Evolutionary conservation across 352 stramenopile species (phyloP).

Genomic region (Elongisporangium undulatum): DNA sequence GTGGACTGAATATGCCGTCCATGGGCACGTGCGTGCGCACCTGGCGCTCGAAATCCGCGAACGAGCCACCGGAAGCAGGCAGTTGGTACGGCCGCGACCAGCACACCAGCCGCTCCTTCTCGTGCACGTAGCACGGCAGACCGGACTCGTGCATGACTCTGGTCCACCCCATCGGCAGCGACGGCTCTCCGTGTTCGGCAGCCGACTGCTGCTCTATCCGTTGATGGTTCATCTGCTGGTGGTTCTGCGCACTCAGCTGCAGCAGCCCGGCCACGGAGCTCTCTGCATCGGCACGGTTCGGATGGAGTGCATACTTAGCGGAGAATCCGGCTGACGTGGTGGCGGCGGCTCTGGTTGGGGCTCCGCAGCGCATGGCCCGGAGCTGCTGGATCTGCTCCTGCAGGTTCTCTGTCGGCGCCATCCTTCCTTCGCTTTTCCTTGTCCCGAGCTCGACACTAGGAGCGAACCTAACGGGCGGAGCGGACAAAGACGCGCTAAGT

Average conservation of each 20-base stretch:
- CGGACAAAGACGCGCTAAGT: constrained; percentile 3
- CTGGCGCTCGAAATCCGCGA: constrained; percentile 29
- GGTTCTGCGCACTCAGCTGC: constrained; percentile 29
- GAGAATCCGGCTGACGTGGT: neutral
- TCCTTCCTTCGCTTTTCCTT: constrained; percentile 12
- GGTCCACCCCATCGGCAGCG: constrained; percentile 60
- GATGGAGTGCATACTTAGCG: neutral
- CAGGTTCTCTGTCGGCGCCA: constrained; percentile 13
- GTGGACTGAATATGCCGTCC: constrained; percentile 49
- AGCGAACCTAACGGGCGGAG: neutral
- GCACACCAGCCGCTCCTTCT: constrained; percentile 41
- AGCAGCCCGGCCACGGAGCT: constrained; percentile 30
- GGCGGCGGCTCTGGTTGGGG: neutral
- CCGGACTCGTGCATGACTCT: constrained; percentile 59
- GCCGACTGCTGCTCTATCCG: neutral
- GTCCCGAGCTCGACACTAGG: constrained; percentile 2
- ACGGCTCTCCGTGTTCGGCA: constrained; percentile 10
- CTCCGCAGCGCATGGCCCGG: constrained; percentile 11
- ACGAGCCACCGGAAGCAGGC: constrained; percentile 17
- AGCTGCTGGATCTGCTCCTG: constrained; percentile 14
- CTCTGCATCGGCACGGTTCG: constrained; percentile 9
- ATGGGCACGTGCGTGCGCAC: constrained; percentile 61
- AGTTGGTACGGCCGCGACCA: constrained; percentile 73
- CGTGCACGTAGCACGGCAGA: constrained; percentile 67
- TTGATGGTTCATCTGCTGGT: neutral